Conservation (phyloP, 2,329 filamentous ascomycete genomes). For the Colletotrichum eleusines region DNA sequence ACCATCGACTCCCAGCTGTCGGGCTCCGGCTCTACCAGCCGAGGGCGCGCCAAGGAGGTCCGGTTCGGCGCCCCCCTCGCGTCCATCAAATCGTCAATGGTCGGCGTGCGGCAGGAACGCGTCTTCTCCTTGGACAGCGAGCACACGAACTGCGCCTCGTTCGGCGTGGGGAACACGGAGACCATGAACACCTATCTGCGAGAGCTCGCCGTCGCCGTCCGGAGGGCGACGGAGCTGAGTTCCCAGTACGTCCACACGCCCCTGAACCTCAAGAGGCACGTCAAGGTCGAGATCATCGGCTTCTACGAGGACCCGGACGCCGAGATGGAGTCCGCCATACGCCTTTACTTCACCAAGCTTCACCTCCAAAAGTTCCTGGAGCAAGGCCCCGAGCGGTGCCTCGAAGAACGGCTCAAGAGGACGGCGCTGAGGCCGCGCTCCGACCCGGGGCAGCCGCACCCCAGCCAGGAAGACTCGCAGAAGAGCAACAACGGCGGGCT, state of each 20-base stretch:
- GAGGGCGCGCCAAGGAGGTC: constrained; percentile 56
- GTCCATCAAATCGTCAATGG: constrained; percentile 66
- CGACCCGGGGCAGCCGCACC: background rate
- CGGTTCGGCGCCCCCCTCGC: constrained; percentile 71
- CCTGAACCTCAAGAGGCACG: constrained; percentile 63
- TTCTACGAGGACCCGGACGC: constrained; percentile 69
- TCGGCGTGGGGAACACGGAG: constrained; percentile 62
- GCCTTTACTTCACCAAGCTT: constrained; percentile 64
- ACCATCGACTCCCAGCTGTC: constrained; percentile 70
- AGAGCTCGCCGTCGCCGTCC: constrained; percentile 53
- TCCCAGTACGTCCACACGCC: constrained; percentile 55
- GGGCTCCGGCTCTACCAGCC: constrained; percentile 52
- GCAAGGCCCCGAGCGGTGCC: constrained; percentile 66
- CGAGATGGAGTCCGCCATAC: constrained; percentile 53
- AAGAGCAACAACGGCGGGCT: constrained; percentile 16
- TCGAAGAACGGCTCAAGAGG: constrained; percentile 63
- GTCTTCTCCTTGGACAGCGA: constrained; percentile 67
- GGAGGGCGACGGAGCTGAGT: constrained; percentile 53
- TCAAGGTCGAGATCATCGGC: constrained; percentile 69
- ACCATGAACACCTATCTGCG: constrained; percentile 54
- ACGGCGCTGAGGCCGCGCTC: constrained; percentile 41
- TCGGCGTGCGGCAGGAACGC: constrained; percentile 64
- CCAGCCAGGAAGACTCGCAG: background rate
- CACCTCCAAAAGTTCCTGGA: constrained; percentile 66
- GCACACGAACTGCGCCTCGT: constrained; percentile 67